phyloP scores from a whole-genome alignment of 768 basidiomycete genomes.

The Termitomyces sp. region DNA sequence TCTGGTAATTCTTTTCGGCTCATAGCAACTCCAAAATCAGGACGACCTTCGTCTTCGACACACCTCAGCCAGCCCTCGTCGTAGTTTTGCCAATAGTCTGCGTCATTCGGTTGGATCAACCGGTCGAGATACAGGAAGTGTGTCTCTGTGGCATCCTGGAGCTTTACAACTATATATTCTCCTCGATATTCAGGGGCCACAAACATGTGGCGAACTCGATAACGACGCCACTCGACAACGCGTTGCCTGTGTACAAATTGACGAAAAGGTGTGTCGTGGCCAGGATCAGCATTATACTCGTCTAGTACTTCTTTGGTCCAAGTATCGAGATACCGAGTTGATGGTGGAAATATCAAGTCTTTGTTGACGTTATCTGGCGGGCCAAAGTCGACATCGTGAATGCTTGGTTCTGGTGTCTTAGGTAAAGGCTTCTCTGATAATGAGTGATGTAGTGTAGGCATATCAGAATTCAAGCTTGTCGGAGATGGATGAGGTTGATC shows the following conservation, averaged over 20 bases:
- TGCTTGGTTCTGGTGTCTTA: background rate
- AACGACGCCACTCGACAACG: constrained; percentile 5
- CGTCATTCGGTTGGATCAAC: background rate
- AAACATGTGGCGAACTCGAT: background rate
- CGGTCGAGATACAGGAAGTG: background rate
- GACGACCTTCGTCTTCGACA: background rate
- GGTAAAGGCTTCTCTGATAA: background rate
- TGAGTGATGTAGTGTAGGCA: too few species aligned
- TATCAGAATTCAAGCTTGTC: background rate
- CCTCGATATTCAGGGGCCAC: background rate
- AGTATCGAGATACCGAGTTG: background rate
- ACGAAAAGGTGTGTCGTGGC: background rate
- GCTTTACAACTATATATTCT: constrained; percentile 1
- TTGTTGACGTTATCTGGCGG: background rate
- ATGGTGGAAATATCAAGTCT: background rate
- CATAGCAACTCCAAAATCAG: background rate
- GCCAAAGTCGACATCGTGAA: background rate
- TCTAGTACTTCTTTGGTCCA: background rate
- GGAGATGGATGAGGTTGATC: too few species aligned
- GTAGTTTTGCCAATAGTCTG: background rate
- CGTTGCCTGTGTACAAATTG: background rate
- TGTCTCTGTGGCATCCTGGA: background rate
- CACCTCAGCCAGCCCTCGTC: background rate
- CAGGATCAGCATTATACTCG: background rate
- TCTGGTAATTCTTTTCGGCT: background rate